Evolutionary conservation across 352 stramenopile genomes (phyloP), one percentile per base, ranked within the genome.

Genomic region (Phytophthora cactorum): DNA sequence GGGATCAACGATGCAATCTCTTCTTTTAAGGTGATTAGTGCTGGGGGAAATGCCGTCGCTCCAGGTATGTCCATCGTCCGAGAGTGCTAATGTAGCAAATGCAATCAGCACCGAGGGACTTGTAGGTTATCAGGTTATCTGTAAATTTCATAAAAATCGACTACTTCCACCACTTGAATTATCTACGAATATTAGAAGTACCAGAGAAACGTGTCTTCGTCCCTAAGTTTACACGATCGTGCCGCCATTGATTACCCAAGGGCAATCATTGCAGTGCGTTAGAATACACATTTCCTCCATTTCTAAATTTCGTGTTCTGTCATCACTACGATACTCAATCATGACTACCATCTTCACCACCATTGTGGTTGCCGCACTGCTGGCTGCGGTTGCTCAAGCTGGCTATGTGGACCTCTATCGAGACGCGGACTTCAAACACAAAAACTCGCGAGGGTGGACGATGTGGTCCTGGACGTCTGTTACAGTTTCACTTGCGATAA

Each of bases 1-100:
- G 31, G 22, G n/a, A 66, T 66, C 3, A 55, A 68, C 60, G 45
- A 68, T 46, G 60, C 51, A 4, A 47, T 66, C 25, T 62, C 32
- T n/a, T 68, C 60, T 27, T 68, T 68, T 17, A 55, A 50, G 17
- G 43, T 61, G 31, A 56, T 59, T 12, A 59, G 43, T n/a, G 38
- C 47, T 15, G 56, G 56, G n/a, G 56, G 56, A 29, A 28, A 34
- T 34, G 4, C n/a, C 39, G 39, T 27, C 2, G 38, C 45, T 34
- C 7, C 3, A 7, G 29, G 29, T 34, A 7, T 34, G 29, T 34
- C 4, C 4, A 34, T 7, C 29, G 29, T 34, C 29, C 29, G 29
- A 34, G 29, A 34, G 7, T 8, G 7, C 29, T 34, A 34, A 34
- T 7, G 4, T 34, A 34, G 29, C 34, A 8, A 39, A 39, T 39